These are phyloP conservation scores for Myrica gale DNA, from an alignment of 306 rosid species.

Conservation along the genomic window DNA sequence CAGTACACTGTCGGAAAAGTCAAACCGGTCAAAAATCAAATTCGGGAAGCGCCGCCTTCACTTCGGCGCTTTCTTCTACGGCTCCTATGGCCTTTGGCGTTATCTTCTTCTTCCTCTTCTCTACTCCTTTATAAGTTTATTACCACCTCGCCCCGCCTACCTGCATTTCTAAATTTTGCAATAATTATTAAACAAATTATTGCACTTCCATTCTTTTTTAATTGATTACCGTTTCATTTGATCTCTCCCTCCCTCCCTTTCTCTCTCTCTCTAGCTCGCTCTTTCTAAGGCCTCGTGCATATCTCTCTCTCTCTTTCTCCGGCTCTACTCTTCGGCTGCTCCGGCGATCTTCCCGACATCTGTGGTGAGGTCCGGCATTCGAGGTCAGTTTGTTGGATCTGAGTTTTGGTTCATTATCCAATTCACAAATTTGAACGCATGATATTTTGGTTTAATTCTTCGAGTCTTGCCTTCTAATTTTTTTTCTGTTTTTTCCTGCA, in stretches of 20 bases:
- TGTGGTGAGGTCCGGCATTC: conserved; percentile 39
- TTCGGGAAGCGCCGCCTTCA: not conserved
- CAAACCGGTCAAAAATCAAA: conserved; percentile 1
- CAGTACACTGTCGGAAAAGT: not conserved
- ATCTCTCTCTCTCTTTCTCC: not conserved
- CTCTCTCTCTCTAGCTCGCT: conserved; percentile 5
- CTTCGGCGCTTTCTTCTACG: conserved; percentile 24
- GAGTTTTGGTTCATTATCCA: conserved; percentile 27
- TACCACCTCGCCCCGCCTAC: not conserved
- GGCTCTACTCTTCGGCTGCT: conserved; percentile 26
- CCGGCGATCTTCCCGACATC: conserved; percentile 38
- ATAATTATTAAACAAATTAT: not conserved
- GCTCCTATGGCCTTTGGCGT: conserved; percentile 10
- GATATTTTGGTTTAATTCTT: not conserved
- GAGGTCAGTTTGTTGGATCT: conserved; percentile 44
- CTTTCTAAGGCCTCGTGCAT: not conserved
- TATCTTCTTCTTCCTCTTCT: not conserved
- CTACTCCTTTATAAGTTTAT: not conserved
- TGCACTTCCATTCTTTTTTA: not conserved
- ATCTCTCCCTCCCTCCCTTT: not conserved
- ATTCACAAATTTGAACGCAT: conserved; percentile 7
- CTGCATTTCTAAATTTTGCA: not conserved
- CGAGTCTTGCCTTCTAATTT: not conserved
- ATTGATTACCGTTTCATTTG: not conserved
- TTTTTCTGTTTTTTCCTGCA: not conserved